phyloP scores from a whole-genome alignment of 2,329 filamentous ascomycete species.

The Colletotrichum shisoi region DNA sequence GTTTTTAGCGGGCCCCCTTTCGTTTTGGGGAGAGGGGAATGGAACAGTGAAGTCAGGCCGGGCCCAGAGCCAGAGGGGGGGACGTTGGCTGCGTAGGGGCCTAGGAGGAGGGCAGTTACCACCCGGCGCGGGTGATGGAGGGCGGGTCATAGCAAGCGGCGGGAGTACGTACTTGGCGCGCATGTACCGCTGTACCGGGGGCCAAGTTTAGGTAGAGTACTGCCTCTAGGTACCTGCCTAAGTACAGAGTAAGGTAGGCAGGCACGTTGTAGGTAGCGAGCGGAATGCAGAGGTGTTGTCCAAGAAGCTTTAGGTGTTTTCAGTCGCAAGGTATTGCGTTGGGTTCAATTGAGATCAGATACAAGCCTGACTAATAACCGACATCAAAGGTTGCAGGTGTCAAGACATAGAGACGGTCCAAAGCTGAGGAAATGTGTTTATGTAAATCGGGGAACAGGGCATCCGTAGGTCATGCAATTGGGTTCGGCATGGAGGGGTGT shows the following conservation, averaged over 20 bases:
- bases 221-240: too few species aligned
- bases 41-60: conserved; percentile 31
- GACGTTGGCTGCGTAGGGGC: not conserved
- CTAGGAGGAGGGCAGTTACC: conserved; percentile 7
- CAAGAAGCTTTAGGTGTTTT: not conserved
- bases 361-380: not conserved
- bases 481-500: not conserved
- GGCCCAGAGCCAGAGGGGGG: conserved; percentile 20
- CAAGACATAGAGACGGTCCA: not conserved
- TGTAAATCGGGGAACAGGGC: not conserved
- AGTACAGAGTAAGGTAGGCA: too few species aligned
- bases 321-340: not conserved
- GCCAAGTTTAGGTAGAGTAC: not conserved
- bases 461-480: not conserved
- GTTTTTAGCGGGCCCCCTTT: conserved; percentile 37
- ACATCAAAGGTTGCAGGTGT: not conserved
- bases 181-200: conserved; percentile 6
- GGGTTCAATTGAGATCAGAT: not conserved
- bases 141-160: not conserved
- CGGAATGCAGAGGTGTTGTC: not conserved
- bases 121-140: conserved; percentile 10
- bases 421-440: not conserved
- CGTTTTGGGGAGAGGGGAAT: conserved; percentile 27
- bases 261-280: not conserved
- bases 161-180: conserved; percentile 23